Conservation (phyloP, 192 early-diverging fungal genomes). For the Coemansia aciculifera region DNA sequence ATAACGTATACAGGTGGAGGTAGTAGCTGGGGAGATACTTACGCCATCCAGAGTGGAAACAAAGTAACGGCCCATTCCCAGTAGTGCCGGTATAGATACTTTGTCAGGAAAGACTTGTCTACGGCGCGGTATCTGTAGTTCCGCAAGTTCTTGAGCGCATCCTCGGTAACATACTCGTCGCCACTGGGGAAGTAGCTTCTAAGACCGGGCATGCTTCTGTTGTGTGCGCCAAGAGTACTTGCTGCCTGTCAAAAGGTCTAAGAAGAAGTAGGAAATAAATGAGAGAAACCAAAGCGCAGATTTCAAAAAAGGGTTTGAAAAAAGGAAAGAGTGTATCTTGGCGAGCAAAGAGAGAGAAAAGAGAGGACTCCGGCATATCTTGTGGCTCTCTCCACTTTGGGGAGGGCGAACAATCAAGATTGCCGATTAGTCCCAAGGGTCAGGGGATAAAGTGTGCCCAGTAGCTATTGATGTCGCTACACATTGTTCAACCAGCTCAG, state of each 20-base stretch:
- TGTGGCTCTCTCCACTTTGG: neutral
- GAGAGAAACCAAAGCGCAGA: conserved; percentile 11
- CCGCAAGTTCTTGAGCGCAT: conserved; percentile 68
- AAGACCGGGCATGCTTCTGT: conserved; percentile 24
- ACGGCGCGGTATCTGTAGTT: conserved; percentile 78
- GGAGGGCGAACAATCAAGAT: neutral
- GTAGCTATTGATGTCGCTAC: neutral
- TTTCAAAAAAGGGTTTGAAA: neutral
- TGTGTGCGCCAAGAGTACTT: conserved; percentile 9
- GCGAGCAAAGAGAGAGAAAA: neutral
- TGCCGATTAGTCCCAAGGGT: neutral
- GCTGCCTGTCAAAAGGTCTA: neutral
- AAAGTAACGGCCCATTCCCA: conserved; percentile 88
- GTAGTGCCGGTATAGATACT: conserved; percentile 81
- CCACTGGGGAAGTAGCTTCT: conserved; percentile 48
- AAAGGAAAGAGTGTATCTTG: neutral
- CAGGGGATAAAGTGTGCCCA: neutral
- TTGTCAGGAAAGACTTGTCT: conserved; percentile 81
- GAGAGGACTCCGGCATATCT: neutral
- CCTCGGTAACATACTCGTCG: conserved; percentile 66
- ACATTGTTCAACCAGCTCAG: neutral
- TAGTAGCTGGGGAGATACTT: conserved; percentile 52
- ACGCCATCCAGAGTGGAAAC: conserved; percentile 94
- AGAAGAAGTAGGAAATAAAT: neutral
- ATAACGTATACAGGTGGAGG: neutral